phyloP scores from a whole-genome alignment of 106 monocot genomes.

The Allium cepa region DNA sequence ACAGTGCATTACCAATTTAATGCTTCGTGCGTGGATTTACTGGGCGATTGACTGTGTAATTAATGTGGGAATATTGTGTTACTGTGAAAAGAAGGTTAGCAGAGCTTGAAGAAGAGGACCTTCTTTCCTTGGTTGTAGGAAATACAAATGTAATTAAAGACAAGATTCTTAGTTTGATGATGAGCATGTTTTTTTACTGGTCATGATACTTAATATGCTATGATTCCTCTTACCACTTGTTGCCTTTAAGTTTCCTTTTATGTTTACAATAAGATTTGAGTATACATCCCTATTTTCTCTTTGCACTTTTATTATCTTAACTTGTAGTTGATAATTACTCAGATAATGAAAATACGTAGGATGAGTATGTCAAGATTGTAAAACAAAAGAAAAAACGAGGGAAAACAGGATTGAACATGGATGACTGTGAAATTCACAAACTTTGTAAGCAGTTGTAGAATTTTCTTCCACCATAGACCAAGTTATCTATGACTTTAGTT shows the following conservation, averaged over 20 bases:
- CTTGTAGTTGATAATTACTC: neutral
- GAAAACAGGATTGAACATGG: conserved; percentile 28
- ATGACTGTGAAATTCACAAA: conserved; percentile 61
- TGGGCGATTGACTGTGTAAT: no score
- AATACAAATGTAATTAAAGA: conserved; percentile 28
- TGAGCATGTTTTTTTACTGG: conserved; percentile 56
- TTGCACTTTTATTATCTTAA: neutral
- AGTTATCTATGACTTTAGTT: no score
- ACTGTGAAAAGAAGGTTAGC: neutral
- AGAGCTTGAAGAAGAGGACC: conserved; percentile 23
- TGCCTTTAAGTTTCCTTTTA: conserved; percentile 24
- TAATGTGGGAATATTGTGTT: no score
- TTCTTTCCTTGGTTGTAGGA: conserved; percentile 27
- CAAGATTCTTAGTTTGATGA: conserved; percentile 39
- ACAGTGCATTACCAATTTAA: no score
- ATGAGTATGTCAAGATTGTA: conserved; percentile 29
- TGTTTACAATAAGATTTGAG: conserved; percentile 26
- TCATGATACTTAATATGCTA: conserved; percentile 40
- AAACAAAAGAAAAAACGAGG: conserved; percentile 26
- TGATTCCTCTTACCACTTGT: conserved; percentile 33
- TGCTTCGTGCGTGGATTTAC: no score
- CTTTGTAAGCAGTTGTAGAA: conserved; percentile 21
- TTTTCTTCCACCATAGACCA: no score
- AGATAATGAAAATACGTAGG: conserved; percentile 14
- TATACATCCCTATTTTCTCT: neutral